Evolutionary conservation across 1,284 basidiomycete genomes (phyloP), one percentile per base, ranked within the genome.

Genomic region (Moesziomyces antarcticus): DNA sequence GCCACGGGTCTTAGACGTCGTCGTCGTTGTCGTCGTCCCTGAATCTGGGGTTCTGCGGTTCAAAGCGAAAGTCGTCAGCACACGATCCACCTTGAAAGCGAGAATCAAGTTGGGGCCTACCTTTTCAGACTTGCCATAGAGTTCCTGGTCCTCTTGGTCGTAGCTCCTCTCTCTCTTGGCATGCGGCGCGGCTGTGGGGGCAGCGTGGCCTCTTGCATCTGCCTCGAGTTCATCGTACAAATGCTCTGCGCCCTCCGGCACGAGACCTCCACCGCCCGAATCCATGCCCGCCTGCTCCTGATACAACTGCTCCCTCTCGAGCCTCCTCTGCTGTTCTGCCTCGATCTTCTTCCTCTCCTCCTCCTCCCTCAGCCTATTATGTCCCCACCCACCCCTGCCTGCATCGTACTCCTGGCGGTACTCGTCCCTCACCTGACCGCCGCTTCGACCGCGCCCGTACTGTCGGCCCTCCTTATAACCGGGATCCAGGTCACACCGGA

Each of bases 361-460:
- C 80, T 83, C 87, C 81, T 85, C 87, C 37, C 87, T 82, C 41
- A 82, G 40, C 20, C 77, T 54, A 42, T 77, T 76, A 73, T 88
- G 87, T 62, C 96, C 97, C 96, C 96, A 99, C 14, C 97, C 97
- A 47, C 85, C 96, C 44, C 85, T 77, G 6, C 85, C 84, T 14
- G 94, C 92, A 84, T 98, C 95, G 84, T 97, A 99, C 85, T 99
- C 97, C 84, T 96, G 92, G 64, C 97, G 86, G 84, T 97, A 97
- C 84, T 99, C 97, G 84, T 99, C 97, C 16, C 81, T 63, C 43
- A 92, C 91, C 87, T 99, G 97, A 0, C 97, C 97, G 44, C 97
- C 97, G 73, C 93, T 95, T 85, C 94, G 94, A 22, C 97, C 97
- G 71, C 97, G 88, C 21, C 97, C 97, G 79, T 98, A 99, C 85